A percentile compares a stretch with the other conserved stretches of the same genome.
Conservation (phyloP, 768 basidiomycete species). For the Daedaleopsis sinensis region DNA sequence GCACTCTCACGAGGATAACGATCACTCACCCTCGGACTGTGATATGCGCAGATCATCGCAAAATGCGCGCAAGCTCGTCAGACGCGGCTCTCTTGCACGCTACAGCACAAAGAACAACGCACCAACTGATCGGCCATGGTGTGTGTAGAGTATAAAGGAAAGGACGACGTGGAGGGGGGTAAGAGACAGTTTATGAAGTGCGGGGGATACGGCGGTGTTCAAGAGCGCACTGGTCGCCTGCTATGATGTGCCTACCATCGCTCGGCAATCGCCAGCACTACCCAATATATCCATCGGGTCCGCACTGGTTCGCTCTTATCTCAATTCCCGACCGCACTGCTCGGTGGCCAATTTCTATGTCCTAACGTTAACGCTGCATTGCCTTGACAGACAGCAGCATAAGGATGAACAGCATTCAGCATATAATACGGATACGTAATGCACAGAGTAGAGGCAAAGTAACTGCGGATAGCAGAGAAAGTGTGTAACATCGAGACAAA, state of each 20-base stretch:
- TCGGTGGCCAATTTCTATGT: neutral
- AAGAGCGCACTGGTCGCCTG: conserved; percentile 1
- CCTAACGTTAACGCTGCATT: neutral
- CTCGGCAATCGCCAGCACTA: conserved; percentile 33
- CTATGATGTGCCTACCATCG: conserved; percentile 23
- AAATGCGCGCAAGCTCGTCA: neutral
- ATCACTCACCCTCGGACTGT: conserved; percentile 31
- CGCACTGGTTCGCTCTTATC: conserved; percentile 19
- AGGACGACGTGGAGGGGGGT: conserved; percentile 5
- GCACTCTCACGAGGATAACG: conserved; percentile 15
- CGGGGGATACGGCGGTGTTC: conserved; percentile 19
- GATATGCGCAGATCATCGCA: neutral
- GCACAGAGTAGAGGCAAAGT: neutral
- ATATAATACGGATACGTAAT: neutral
- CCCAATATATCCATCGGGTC: neutral
- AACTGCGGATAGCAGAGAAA: neutral
- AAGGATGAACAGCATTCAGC: neutral
- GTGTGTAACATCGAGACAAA: neutral
- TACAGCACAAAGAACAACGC: conserved; percentile 24
- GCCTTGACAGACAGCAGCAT: neutral
- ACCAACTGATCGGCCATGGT: conserved; percentile 60
- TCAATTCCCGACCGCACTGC: neutral
- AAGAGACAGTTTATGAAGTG: conserved; percentile 17
- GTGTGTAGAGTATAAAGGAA: conserved; percentile 8
- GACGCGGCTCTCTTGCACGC: neutral